Conservation (phyloP, 108 stramenopile species). For the Cyclotella choctawhatcheeana region DNA sequence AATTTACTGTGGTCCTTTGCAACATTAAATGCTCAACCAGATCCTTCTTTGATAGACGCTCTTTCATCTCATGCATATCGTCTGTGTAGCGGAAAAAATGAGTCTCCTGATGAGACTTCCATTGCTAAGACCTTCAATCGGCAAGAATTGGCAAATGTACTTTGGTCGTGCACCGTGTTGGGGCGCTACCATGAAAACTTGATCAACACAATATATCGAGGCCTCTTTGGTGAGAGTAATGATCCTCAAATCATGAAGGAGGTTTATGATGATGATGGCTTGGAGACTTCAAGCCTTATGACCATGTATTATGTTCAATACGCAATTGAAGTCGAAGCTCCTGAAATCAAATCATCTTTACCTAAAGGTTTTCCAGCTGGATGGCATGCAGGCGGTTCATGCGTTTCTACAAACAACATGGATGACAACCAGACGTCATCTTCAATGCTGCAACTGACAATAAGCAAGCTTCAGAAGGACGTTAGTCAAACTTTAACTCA, state of each 20-base stretch:
- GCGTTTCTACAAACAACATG: slow-evolving; percentile 5
- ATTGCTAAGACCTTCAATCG: slow-evolving; percentile 69
- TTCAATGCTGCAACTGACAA: slow-evolving; percentile 55
- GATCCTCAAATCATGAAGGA: slow-evolving; percentile 42
- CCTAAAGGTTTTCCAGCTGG: slow-evolving; percentile 72
- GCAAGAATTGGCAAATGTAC: slow-evolving; percentile 67
- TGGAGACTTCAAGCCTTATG: slow-evolving; percentile 49
- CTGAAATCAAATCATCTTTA: slow-evolving; percentile 47
- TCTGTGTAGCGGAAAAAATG: slow-evolving; percentile 38
- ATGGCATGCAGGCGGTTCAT: slow-evolving; percentile 52
- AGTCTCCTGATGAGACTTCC: slow-evolving; percentile 28
- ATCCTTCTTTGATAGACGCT: slow-evolving; percentile 47
- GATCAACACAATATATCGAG: slow-evolving; percentile 63
- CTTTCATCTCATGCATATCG: slow-evolving; percentile 51
- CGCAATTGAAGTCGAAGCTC: slow-evolving; percentile 60
- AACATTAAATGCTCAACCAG: slow-evolving; percentile 62
- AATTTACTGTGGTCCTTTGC: slow-evolving; percentile 85
- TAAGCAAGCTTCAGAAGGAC: slow-evolving; percentile 67
- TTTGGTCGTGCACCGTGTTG: slow-evolving; percentile 43
- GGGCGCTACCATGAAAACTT: slow-evolving; percentile 63
- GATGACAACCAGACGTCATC: slow-evolving; percentile 43
- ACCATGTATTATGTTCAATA: slow-evolving; percentile 64
- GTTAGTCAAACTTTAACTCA: slow-evolving; percentile 63
- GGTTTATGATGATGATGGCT: slow-evolving; percentile 40
- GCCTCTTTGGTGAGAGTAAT: slow-evolving; percentile 65